Conservation (phyloP, 257 asterid genomes). For the Solanum ahanhuiri region DNA sequence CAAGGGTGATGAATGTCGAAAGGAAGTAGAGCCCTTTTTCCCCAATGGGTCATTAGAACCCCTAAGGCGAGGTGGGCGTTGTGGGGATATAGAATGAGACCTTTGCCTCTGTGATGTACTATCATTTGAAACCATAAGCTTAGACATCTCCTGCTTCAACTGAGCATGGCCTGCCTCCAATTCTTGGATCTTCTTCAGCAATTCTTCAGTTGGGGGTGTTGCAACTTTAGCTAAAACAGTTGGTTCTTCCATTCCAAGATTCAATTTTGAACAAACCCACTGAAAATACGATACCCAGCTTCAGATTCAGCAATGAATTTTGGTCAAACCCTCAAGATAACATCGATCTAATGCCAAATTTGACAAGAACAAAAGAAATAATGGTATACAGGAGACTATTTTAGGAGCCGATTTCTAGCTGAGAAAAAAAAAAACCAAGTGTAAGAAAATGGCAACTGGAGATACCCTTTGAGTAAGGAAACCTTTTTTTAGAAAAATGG, state of each 20-base stretch:
- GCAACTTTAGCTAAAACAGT: conserved; percentile 11
- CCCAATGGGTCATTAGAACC: conserved; percentile 28
- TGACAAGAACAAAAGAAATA: neutral
- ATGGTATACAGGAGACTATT: neutral
- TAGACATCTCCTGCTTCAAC: conserved; percentile 73
- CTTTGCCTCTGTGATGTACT: conserved; percentile 32
- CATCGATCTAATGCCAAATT: neutral
- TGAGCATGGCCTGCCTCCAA: conserved; percentile 73
- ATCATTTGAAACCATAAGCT: conserved; percentile 27
- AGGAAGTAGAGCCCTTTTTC: conserved; percentile 59
- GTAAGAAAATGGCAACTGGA: neutral
- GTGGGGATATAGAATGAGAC: conserved; percentile 81
- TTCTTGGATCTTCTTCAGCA: conserved; percentile 77
- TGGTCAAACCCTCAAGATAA: neutral
- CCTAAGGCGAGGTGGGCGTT: conserved; percentile 34
- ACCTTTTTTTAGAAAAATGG: neutral
- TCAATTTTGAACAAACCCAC: neutral
- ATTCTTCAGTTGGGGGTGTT: conserved; percentile 61
- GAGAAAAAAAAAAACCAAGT: neutral
- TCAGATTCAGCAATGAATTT: neutral
- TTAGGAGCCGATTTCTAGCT: neutral
- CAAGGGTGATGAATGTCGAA: conserved; percentile 69
- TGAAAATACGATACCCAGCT: neutral
- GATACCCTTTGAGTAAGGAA: neutral
- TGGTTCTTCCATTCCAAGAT: conserved; percentile 28